Percentiles rank a stretch among this genome's conserved stretches.
Conservation (phyloP, 495 filamentous ascomycete species). For the Penicillium pancosmium region DNA sequence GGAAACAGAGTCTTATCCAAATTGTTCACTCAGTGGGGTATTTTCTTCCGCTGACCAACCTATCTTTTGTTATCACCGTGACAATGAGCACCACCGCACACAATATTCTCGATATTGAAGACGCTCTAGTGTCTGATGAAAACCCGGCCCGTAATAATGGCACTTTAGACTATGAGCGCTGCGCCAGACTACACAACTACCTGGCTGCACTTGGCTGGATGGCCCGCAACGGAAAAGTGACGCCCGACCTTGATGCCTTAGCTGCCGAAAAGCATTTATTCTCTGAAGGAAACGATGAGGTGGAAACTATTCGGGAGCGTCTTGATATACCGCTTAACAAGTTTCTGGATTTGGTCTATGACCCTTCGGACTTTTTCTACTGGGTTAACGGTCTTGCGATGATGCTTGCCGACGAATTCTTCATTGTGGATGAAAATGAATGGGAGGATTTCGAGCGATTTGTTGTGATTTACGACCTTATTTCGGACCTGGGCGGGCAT, state of each 20-base stretch:
- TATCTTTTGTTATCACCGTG: not conserved
- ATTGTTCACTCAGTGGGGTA: no score
- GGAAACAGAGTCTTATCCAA: no score
- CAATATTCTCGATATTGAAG: conserved; percentile 24
- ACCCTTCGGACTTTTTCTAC: conserved; percentile 29
- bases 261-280: conserved; percentile 9
- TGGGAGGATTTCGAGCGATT: conserved; percentile 20
- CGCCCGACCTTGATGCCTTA: conserved; percentile 20
- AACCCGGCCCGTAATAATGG: conserved; percentile 32
- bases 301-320: conserved; percentile 18
- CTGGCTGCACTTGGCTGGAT: conserved; percentile 39
- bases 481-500: conserved; percentile 13
- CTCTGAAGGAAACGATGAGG: not conserved
- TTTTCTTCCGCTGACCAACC: no score
- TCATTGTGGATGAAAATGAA: conserved; percentile 14
- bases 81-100: conserved; percentile 19
- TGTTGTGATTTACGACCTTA: conserved; percentile 19
- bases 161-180: conserved; percentile 40
- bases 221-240: conserved; percentile 19
- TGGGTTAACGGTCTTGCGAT: conserved; percentile 20
- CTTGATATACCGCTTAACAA: conserved; percentile 28
- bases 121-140: conserved; percentile 30
- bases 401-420: conserved; percentile 8
- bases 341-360: conserved; percentile 30
- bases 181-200: conserved; percentile 47